Evolutionary conservation across 176 grass and related monocot genomes (phyloP), one percentile per base, ranked within the genome.

Genomic region (Stipa capillata): DNA sequence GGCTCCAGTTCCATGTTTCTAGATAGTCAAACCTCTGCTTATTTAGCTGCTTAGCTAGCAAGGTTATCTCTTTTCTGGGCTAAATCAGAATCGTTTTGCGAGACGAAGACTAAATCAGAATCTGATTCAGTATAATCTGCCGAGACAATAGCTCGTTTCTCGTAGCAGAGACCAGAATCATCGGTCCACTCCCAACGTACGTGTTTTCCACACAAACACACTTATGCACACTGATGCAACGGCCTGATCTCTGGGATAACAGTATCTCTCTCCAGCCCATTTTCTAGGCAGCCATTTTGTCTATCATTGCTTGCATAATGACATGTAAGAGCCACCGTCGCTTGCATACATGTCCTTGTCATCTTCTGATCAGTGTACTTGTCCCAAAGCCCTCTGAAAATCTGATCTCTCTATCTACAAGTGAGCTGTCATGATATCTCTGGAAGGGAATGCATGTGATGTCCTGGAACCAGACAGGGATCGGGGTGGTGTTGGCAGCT

Each of bases 391-490:
- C 7, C 4, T 11, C 57, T 28, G 47, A 54, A n/a, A n/a, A 73
- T 15, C 40, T 57, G 21, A 16, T 49, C 43, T 2, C 40, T 72
- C 24, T 32, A 7, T 24, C 33, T 6, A 0, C 35, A 53, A 36
- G 39, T 44, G 83, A 72, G 10, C 17, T 39, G 37, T 65, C 28
- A 73, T 54, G 28, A 9, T 34, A 39, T 9, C 36, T 21, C 16
- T 21, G 2, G 20, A 8, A 16, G 36, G 20, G 36, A 52, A n/a
- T 4, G 40, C 74, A 35, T 48, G 73, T 29, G 65, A 64, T 2
- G 60, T 65, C 62, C 35, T 39, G 62, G 78, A 29, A 69, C 77
- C 79, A 64, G 79, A 71, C 64, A 87, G 13, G 63, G 53, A 76
- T 86, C 72, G 85, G 37, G n/a, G 44, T 27, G 8, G 56, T 13